Conservation (phyloP, 139 green algal species). For the Pycnococcus provasolii region DNA sequence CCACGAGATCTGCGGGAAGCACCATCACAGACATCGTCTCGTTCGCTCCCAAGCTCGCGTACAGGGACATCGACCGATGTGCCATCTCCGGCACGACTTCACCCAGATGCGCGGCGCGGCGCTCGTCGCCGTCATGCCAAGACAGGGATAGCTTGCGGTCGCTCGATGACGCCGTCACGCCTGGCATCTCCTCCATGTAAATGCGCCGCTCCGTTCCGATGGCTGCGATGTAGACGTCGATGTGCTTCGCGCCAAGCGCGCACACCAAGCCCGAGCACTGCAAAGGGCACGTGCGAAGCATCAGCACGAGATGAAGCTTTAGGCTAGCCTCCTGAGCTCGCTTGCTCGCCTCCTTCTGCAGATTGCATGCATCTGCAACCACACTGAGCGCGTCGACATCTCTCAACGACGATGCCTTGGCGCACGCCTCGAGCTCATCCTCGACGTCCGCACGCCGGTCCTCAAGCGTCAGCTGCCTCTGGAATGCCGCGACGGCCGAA, state of each 20-base stretch:
- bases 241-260: slow-evolving; percentile 55
- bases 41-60: no score
- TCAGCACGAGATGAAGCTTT: slow-evolving; percentile 60
- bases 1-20: no score
- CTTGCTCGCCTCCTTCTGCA: slow-evolving; percentile 48
- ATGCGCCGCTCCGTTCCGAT: slow-evolving; percentile 54
- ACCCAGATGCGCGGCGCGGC: no score
- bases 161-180: neutral
- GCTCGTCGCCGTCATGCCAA: neutral
- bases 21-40: no score
- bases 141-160: no score
- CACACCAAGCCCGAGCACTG: slow-evolving; percentile 47
- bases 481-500: neutral
- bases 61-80: no score
- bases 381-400: slow-evolving; percentile 22
- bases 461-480: neutral
- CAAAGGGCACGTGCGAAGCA: slow-evolving; percentile 46
- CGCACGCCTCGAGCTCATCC: slow-evolving; percentile 7
- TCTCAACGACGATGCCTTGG: slow-evolving; percentile 26
- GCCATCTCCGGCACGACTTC: no score
- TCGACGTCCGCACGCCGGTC: neutral
- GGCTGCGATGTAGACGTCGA: slow-evolving; percentile 60
- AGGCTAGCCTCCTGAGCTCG: slow-evolving; percentile 51
- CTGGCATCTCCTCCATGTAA: slow-evolving; percentile 26
- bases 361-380: slow-evolving; percentile 67